Evolutionary conservation across 1,284 basidiomycete species (phyloP).

Genomic region (Melampsora larici-populina): DNA sequence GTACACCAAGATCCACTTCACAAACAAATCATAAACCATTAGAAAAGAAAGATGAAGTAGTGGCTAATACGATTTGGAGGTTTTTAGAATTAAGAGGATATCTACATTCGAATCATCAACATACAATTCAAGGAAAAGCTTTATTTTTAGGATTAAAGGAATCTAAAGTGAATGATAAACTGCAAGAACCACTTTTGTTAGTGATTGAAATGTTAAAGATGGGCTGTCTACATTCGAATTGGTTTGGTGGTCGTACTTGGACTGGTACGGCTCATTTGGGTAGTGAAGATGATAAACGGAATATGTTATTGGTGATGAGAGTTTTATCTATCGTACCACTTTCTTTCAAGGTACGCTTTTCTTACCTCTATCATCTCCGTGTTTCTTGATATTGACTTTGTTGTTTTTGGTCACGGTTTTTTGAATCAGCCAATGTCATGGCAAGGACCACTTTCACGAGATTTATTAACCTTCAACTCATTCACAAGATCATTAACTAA

Average conservation of each 20-base stretch:
- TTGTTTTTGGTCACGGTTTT: constrained; percentile 58
- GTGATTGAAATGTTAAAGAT: constrained; percentile 89
- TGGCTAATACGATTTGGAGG: constrained; percentile 96
- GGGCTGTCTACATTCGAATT: constrained; percentile 87
- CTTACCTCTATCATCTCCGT: neutral
- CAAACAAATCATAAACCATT: constrained; percentile 58
- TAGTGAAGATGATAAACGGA: constrained; percentile 65
- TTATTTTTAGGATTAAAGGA: constrained; percentile 75
- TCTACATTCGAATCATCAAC: constrained; percentile 77
- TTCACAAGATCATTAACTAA: constrained; percentile 87
- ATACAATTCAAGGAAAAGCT: constrained; percentile 66
- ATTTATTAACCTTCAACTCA: constrained; percentile 95
- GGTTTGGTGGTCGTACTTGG: constrained; percentile 81
- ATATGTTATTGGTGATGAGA: constrained; percentile 92
- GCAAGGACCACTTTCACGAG: constrained; percentile 91
- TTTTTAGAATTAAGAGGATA: constrained; percentile 94
- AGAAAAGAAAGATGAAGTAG: constrained; percentile 97
- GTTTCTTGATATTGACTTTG: neutral
- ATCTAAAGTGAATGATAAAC: constrained; percentile 88
- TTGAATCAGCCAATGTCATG: constrained; percentile 57
- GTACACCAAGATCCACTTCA: constrained; percentile 47
- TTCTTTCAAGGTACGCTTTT: constrained; percentile 68
- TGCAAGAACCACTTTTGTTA: constrained; percentile 92
- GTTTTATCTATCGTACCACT: constrained; percentile 89
- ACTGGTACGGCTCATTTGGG: constrained; percentile 94